Conservation (phyloP, 2,329 filamentous ascomycete genomes). For the Corinectria fuckeliana region DNA sequence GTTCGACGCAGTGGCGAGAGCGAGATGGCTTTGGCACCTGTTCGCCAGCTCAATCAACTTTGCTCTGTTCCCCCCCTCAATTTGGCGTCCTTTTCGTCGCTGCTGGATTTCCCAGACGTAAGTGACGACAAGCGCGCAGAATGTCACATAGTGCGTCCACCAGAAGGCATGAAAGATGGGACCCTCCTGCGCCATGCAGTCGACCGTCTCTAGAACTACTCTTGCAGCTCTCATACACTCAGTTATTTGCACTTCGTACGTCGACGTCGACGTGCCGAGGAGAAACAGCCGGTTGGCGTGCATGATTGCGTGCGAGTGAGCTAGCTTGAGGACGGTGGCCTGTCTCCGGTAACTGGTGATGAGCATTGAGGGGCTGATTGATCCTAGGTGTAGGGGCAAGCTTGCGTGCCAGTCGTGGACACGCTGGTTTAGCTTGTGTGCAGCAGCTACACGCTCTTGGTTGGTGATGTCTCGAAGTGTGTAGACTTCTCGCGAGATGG, state of each 20-base stretch:
- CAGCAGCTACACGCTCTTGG: conserved; percentile 46
- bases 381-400: conserved; percentile 52
- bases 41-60: conserved; percentile 36
- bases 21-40: conserved; percentile 27
- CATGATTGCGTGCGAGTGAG: conserved; percentile 62
- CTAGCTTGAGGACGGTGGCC: conserved; percentile 59
- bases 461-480: conserved; percentile 45
- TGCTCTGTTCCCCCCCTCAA: conserved; percentile 17
- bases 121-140: conserved; percentile 60
- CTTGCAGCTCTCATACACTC: conserved; percentile 48
- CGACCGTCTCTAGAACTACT: conserved; percentile 50
- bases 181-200: conserved; percentile 48
- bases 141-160: conserved; percentile 62
- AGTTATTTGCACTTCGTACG: conserved; percentile 38
- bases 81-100: conserved; percentile 19
- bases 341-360: conserved; percentile 56
- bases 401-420: conserved; percentile 48
- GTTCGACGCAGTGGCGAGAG: conserved; percentile 24
- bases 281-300: conserved; percentile 62
- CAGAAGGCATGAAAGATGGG: conserved; percentile 56
- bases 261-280: conserved; percentile 40
- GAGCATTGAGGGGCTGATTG: conserved; percentile 52
- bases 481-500: conserved; percentile 49
- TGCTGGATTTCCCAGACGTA: conserved; percentile 56
- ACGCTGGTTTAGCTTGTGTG: conserved; percentile 46